Percentiles rank a stretch among this genome's conserved stretches.
Conservation (phyloP, 2,329 filamentous ascomycete genomes). For the Diaporthe velutina region DNA sequence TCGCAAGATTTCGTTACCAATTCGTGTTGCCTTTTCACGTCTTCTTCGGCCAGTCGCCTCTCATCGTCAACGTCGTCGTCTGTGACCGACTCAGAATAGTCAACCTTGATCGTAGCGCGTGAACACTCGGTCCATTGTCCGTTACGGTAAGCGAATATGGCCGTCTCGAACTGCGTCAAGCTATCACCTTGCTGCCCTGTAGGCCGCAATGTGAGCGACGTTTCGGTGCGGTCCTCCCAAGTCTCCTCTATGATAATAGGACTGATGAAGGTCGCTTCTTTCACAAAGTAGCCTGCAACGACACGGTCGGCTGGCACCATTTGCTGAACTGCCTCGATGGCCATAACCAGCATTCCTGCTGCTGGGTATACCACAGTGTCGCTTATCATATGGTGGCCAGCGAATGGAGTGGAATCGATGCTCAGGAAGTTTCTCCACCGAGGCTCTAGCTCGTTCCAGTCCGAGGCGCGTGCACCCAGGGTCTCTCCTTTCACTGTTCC, state of each 20-base stretch:
- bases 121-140: conserved; percentile 50
- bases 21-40: conserved; percentile 35
- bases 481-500: conserved; percentile 32
- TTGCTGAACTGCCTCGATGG: conserved; percentile 52
- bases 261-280: conserved; percentile 8
- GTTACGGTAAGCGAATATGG: conserved; percentile 45
- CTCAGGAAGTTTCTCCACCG: conserved; percentile 58
- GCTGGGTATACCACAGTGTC: conserved; percentile 51
- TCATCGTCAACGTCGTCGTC: background rate
- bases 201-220: conserved; percentile 47
- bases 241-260: conserved; percentile 39
- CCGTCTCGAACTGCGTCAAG: conserved; percentile 47
- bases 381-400: conserved; percentile 54
- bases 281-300: conserved; percentile 4
- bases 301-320: background rate
- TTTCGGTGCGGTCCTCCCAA: conserved; percentile 49
- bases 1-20: conserved; percentile 42
- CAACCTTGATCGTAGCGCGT: conserved; percentile 46
- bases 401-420: conserved; percentile 54
- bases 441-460: conserved; percentile 47
- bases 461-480: background rate
- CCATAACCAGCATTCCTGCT: conserved; percentile 54
- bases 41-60: background rate
- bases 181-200: conserved; percentile 44
- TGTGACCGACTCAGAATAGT: conserved; percentile 43